Conservation (phyloP, 2,329 filamentous ascomycete genomes). For the Hypoxylon sp. region DNA sequence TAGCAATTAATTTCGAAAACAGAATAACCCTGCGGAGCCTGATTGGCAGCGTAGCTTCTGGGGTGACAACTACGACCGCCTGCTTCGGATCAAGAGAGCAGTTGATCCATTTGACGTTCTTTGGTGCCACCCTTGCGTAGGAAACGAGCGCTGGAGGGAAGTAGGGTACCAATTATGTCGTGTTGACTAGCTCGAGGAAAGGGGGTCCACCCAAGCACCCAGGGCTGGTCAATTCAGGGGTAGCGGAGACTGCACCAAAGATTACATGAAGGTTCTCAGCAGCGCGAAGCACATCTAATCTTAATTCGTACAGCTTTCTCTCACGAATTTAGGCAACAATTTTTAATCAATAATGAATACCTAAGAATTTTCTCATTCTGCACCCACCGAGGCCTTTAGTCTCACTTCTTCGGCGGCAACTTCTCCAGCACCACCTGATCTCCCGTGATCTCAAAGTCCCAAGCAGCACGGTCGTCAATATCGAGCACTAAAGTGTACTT, state of each 20-base stretch:
- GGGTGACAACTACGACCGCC: conserved; percentile 59
- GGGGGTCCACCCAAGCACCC: not conserved
- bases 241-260: not conserved
- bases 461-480: conserved; percentile 57
- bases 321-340: not conserved
- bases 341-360: not conserved
- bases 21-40: no score
- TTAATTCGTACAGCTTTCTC: not conserved
- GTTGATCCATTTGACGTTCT: conserved; percentile 66
- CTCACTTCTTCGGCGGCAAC: conserved; percentile 42
- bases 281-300: not conserved
- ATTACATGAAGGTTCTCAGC: not conserved
- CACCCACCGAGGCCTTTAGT: not conserved
- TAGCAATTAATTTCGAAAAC: no score
- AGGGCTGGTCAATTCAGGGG: not conserved
- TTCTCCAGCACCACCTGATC: conserved; percentile 59
- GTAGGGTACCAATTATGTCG: conserved; percentile 46
- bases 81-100: conserved; percentile 61
- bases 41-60: no score
- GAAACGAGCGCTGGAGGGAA: conserved; percentile 60
- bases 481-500: conserved; percentile 65
- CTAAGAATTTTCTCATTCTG: not conserved
- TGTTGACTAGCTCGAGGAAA: not conserved
- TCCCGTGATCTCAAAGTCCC: conserved; percentile 65
- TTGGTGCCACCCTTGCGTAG: conserved; percentile 65